Conservation (phyloP, 2,329 filamentous ascomycete genomes). For the Pestalotiopsis sp. region DNA sequence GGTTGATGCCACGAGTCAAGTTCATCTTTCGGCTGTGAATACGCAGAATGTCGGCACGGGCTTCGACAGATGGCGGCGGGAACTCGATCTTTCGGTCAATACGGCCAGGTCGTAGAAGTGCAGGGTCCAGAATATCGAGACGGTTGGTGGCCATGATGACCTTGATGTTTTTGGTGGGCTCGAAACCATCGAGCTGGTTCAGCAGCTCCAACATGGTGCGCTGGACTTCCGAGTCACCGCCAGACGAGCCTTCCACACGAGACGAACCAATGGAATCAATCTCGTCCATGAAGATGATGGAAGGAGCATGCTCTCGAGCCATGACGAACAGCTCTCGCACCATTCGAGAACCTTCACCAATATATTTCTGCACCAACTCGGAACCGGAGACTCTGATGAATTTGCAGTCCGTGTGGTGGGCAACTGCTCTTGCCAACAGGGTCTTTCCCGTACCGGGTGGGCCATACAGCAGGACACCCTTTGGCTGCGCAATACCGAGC, state of each 20-base stretch:
- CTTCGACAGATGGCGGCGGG: conserved; percentile 93
- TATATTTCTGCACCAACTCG: conserved; percentile 98
- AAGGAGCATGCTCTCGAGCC: conserved; percentile 95
- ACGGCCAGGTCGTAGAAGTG: conserved; percentile 89
- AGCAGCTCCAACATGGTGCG: conserved; percentile 97
- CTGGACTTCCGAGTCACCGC: conserved; percentile 96
- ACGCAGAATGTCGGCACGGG: conserved; percentile 92
- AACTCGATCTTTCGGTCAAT: conserved; percentile 99
- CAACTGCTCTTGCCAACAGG: conserved; percentile 88
- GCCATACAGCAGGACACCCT: conserved; percentile 94
- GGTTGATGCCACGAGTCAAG: conserved; percentile 92
- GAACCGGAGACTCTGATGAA: conserved; percentile 97
- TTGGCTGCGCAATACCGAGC: conserved; percentile 97
- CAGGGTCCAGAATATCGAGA: conserved; percentile 94
- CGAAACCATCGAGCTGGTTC: conserved; percentile 98
- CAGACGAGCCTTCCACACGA: conserved; percentile 91
- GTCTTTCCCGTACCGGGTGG: conserved; percentile 98
- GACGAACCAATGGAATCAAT: conserved; percentile 98
- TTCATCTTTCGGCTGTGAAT: conserved; percentile 99
- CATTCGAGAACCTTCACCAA: conserved; percentile 97
- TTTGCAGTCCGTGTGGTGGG: conserved; percentile 98
- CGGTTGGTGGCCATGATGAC: conserved; percentile 99
- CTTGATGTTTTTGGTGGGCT: conserved; percentile 99
- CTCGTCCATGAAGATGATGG: conserved; percentile 99
- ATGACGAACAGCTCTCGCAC: conserved; percentile 99